phyloP scores from a whole-genome alignment of 2,329 filamentous ascomycete species.

The Sclerotinia glacialis region DNA sequence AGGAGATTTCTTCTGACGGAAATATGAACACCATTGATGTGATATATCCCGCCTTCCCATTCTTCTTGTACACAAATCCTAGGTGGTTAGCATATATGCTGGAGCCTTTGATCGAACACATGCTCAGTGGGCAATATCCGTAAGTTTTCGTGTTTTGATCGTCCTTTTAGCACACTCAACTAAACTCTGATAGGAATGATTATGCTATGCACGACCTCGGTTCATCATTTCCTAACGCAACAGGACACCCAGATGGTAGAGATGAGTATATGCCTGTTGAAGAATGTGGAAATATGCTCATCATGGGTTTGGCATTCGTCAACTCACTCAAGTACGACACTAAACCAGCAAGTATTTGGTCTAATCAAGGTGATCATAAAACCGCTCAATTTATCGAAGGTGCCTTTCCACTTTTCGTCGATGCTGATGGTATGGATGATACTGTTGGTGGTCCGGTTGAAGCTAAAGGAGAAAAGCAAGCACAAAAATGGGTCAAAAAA shows the following conservation, averaged over 20 bases:
- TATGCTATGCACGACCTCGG: constrained; percentile 79
- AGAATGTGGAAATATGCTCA: constrained; percentile 66
- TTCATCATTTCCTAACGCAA: constrained; percentile 71
- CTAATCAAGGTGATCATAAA: constrained; percentile 42
- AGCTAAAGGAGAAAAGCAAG: constrained; percentile 52
- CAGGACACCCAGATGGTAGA: constrained; percentile 62
- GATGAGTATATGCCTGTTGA: constrained; percentile 68
- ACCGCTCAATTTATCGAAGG: constrained; percentile 32
- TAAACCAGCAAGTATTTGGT: constrained; percentile 58
- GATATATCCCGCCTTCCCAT: constrained; percentile 82
- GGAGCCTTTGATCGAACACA: constrained; percentile 78
- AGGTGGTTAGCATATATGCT: constrained; percentile 76
- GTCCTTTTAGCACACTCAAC: not conserved
- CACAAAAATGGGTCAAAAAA: constrained; percentile 59
- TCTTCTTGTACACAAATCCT: constrained; percentile 83
- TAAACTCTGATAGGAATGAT: constrained; percentile 50
- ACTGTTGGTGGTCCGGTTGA: constrained; percentile 54
- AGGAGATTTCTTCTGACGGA: constrained; percentile 82
- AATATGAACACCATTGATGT: constrained; percentile 86
- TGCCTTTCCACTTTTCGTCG: constrained; percentile 40
- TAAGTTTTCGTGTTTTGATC: constrained; percentile 23
- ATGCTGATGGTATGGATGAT: constrained; percentile 57
- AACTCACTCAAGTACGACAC: constrained; percentile 68
- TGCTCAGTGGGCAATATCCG: constrained; percentile 78
- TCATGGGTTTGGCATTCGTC: constrained; percentile 71